Base-by-base conservation (phyloP, 208 protist species). In the Leishmania braziliensis region DNA sequence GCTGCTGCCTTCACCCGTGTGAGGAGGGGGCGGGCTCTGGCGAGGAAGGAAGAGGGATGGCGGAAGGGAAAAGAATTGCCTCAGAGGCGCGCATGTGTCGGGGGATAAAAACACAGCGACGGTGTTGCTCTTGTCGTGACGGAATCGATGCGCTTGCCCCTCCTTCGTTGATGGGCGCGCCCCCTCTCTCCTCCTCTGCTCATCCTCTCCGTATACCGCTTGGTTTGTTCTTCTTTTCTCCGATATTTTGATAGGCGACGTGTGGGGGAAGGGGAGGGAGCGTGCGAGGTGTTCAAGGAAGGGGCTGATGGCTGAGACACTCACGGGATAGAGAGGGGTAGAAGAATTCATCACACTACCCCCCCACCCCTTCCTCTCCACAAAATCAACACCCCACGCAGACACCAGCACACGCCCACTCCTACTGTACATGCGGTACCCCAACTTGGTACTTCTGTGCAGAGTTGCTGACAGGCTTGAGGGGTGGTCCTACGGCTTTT, bases 351-450 rank as follows among this genome's bases (percentile, higher is more conserved):
- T 20, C 50, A 48, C 50, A 56, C 33, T 14, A 3, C n/a, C 54
- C 48, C 56, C 75, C 56, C 33, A 8, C 23, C 56, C 56, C 53
- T 68, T 39, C 75, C 16, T 60, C 51, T 43, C 36, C 23, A 75
- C 46, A n/a, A 75, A 33, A n/a, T 43, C 48, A 58, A 77, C 53
- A 77, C 74, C 6, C 39, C 74, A 66, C 74, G 36, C 74, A 51
- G 20, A 66, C 56, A 68, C 70, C 4, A 8, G 14, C 33, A 54
- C 70, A 48, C 70, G 29, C 48, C 46, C 36, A 20, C 50, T 72
- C 43, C 68, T 72, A 51, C 50, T 50, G 20, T 72, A 72, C 68
- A 72, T 72, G 68, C 23, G 10, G 16, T 3, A 16, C 39, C 33
- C 16, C 10, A 72, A 8, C 23, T 18, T 72, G 68, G 5, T 9